Base-by-base conservation (phyloP, 805 yeast species). In the Metschnikowia cerradonensis region DNA sequence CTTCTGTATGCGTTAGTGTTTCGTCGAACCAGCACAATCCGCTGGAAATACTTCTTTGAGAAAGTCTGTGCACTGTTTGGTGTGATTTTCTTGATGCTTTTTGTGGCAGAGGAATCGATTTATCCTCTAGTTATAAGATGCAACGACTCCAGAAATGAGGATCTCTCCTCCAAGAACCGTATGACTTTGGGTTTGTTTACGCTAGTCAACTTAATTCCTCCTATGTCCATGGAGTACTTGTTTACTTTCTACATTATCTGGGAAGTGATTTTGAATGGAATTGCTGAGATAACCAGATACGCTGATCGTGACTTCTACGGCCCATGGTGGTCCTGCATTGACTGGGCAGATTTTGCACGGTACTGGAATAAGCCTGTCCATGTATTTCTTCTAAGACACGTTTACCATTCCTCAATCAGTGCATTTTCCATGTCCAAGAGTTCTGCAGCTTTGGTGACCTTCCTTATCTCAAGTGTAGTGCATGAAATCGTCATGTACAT, bases 361-460 rank as follows among this genome's bases (percentile, higher is more conserved):
- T 83, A 87, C 54, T 95, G 99, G 99, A 94, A 94, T 65, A 79
- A 81, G 8, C 97, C 98, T 0, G 98, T 94, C 20, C 97, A 94
- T 66, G 80, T 82, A 61, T 94, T 94, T 59, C 71, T 94, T 52
- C 72, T 91, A 41, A 79, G 98, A 57, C 99, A 95, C 64, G 98
- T 94, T 2, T 95, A 94, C 67, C 97, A 91, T 64, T 84, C 95
- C 23, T 82, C 94, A 8, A 87, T 92, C 52, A 82, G 94, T 57
- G 83, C 90, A 0, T 75, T 90, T 49, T 76, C 82, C 31, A 71
- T 91, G 50, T 79, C 81, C 54, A 88, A 83, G 63, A 52, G 61
- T 1, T 74, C 77, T 43, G 97, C 98, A 0, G 85, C 95, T 1
- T 61, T 90, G 26, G 66, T 86, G 60, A 89, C 96, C 1, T 90